Evolutionary conservation across 1,139 yeast species (phyloP).

Genomic region (Pichia kudriavzevii): DNA sequence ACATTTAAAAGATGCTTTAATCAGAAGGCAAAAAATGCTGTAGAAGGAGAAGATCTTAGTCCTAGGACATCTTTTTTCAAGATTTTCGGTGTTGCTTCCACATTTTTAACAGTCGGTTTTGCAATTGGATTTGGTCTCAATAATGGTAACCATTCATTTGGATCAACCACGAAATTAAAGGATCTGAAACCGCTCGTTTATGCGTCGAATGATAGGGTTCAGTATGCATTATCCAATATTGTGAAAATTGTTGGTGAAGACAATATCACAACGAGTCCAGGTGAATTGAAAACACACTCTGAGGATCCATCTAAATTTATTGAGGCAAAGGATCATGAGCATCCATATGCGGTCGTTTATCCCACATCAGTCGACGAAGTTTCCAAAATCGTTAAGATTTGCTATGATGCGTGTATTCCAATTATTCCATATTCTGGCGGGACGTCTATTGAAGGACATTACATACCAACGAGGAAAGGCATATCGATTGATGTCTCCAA

Average conservation of each 20-base stretch:
- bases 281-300: slow-evolving; percentile 38
- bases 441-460: slow-evolving; percentile 77
- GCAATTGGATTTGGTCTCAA: slow-evolving; percentile 7
- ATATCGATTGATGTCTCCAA: slow-evolving; percentile 46
- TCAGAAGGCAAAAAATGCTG: not conserved
- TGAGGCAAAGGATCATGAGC: slow-evolving; percentile 45
- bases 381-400: slow-evolving; percentile 50
- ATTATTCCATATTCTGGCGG: slow-evolving; percentile 74
- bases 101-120: slow-evolving; percentile 14
- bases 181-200: slow-evolving; percentile 33
- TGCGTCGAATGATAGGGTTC: slow-evolving; percentile 35
- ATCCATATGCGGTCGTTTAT: slow-evolving; percentile 53
- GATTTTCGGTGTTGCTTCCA: slow-evolving; percentile 7
- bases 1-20: too few relatives aligned
- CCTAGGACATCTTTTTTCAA: slow-evolving; percentile 8
- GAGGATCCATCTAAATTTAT: slow-evolving; percentile 61
- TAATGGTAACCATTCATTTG: slow-evolving; percentile 1
- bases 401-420: slow-evolving; percentile 57
- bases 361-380: slow-evolving; percentile 64
- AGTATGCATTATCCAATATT: slow-evolving; percentile 39
- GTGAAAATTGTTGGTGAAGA: slow-evolving; percentile 36
- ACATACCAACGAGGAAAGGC: slow-evolving; percentile 65
- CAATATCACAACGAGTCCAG: slow-evolving; percentile 31
- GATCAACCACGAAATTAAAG: slow-evolving; percentile 13
- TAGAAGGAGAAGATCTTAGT: slow-evolving; percentile 1